phyloP scores from a whole-genome alignment of 1,284 basidiomycete genomes.

The Exobasidium cylindrosporum region DNA sequence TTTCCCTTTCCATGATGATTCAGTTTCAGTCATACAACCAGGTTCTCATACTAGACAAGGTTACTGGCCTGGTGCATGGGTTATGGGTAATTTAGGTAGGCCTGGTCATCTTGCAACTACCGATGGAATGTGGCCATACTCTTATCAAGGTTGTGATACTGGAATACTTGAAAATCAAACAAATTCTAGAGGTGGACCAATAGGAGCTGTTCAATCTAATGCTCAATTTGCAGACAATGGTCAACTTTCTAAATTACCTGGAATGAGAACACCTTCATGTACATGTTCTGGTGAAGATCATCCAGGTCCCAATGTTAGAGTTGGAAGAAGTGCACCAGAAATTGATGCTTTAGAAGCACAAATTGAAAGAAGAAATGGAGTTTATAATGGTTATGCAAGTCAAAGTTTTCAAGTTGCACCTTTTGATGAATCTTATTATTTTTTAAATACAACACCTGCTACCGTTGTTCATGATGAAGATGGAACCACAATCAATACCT shows the following conservation, averaged over 20 bases:
- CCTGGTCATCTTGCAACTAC: slow-evolving; percentile 52
- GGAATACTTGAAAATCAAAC: slow-evolving; percentile 50
- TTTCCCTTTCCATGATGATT: too few species aligned
- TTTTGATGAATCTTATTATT: slow-evolving; percentile 41
- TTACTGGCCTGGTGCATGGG: slow-evolving; percentile 58
- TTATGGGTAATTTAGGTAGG: slow-evolving; percentile 50
- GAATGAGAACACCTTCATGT: slow-evolving; percentile 48
- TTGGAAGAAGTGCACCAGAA: slow-evolving; percentile 53
- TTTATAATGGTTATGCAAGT: slow-evolving; percentile 35
- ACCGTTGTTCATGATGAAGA: slow-evolving; percentile 35
- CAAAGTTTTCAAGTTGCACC: slow-evolving; percentile 52
- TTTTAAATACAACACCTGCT: slow-evolving; percentile 10
- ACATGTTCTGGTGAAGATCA: slow-evolving; percentile 44
- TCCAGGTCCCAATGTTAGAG: slow-evolving; percentile 40
- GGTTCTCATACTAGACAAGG: slow-evolving; percentile 52
- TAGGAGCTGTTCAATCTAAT: not conserved
- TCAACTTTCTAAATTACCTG: slow-evolving; percentile 29
- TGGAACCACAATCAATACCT: slow-evolving; percentile 42
- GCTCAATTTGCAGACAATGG: slow-evolving; percentile 6
- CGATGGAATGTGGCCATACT: slow-evolving; percentile 56
- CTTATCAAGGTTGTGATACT: slow-evolving; percentile 54
- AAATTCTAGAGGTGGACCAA: slow-evolving; percentile 22
- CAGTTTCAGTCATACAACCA: slow-evolving; percentile 36
- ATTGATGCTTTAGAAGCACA: slow-evolving; percentile 57
- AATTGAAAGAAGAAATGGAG: slow-evolving; percentile 59